Evolutionary conservation across 768 basidiomycete species (phyloP), one percentile per base, ranked within the genome.

Genomic region (Fibroporia radiculosa): DNA sequence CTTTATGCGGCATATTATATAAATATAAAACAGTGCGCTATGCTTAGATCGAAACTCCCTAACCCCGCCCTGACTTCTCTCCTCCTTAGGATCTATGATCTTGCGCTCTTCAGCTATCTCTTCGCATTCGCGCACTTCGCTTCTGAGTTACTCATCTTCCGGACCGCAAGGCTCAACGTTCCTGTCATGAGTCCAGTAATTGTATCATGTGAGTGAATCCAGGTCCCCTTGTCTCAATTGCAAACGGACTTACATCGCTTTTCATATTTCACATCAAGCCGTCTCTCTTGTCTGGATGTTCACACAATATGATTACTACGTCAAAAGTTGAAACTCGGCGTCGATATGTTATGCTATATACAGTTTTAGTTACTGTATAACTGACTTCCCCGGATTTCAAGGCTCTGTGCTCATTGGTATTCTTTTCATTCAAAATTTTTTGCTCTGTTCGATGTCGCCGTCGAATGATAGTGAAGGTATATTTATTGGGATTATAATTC

Each of bases 1-100:
- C 68, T 73, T 38, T 93, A 93, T 55, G 88, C 91, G 10, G 92
- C 95, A 5, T 97, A 93, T 65, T 72, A 97, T 60, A 86, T 97
- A 53, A 68, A 81, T 47, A 72, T 80, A 58, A 89, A 89, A 66
- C 68, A 73, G 95, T 93, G 59, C 52, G 82, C 68, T 31, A 37
- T 20, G 5, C 25, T 27, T 25, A 20, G 5, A 32, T 29, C 48
- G 27, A 48, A 39, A 36, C 25, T 5, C 4, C 25, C 13, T 27
- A 11, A 6, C 20, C 26, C 24, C 10, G 11, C 25, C 14, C 25
- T 19, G 29, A 22, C 22, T 10, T 10, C 22, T 39, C 22, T 25
- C 13, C 38, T 13, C 20, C 16, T 24, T 54, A 97, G 93, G 22
- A 66, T 93, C 18, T 99, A 96, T 65, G 84, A 95, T 62, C 82